Base-by-base conservation (phyloP, 2,329 filamentous ascomycete genomes). In the Fusarium napiforme region DNA sequence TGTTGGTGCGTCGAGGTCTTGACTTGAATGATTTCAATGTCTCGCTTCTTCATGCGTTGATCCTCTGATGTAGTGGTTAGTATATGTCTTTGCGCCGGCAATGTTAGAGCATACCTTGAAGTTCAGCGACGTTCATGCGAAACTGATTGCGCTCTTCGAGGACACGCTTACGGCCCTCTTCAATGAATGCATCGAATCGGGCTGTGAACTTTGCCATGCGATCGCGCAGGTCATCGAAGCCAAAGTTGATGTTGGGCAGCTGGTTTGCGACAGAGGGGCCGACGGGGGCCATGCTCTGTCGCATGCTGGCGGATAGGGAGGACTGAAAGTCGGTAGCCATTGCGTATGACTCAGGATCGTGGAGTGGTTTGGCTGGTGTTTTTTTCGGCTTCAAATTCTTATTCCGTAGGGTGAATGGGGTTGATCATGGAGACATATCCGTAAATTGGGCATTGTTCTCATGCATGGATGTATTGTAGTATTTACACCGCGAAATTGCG, bases 111-210 rank as follows among this genome's bases (percentile, higher is more conserved):
- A 55, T 87, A 97, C 96, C 96, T 85, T 97, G 93, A 40, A 97
- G 84, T 82, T 98, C 96, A 50, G 94, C 93, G 30, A 98, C 86
- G 78, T 93, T 97, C 85, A 96, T 93, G 73, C 93, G 93, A 80
- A 98, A 99, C 70, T 97, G 92, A 79, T 98, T 98, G 79, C 95
- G 91, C 85, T 98, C 95, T 78, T 98, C 95, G 12, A 98, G 82
- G 0, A 98, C 94, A 60, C 93, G 90, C 82, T 97, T 97, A 56
- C 96, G 89, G 1, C 95, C 95, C 73, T 93, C 91, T 79, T 97
- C 96, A 72, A 99, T 98, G 77, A 98, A 98, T 0, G 92, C 91
- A 80, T 99, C 96, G 78, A 99, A 99, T 77, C 91, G 93, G 14
- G 90, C 88, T 0, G 93, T 98, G 81, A 99, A 99, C 72, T 93